phyloP scores from a whole-genome alignment of 1,139 yeast genomes.

The Casaregolazyma lundiana region DNA sequence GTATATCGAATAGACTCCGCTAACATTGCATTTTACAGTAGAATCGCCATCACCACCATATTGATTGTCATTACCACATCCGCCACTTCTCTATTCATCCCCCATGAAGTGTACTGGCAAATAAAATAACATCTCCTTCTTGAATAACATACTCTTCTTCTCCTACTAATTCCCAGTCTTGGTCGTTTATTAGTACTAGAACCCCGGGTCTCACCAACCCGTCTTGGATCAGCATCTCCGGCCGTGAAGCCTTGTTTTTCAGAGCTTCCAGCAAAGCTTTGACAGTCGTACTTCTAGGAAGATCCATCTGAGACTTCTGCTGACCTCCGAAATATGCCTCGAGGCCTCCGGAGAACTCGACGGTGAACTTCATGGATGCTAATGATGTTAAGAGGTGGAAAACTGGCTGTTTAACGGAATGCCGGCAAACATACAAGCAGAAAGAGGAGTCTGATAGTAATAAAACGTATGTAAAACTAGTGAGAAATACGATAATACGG shows the following conservation, averaged over 20 bases:
- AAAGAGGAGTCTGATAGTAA: too few relatives aligned
- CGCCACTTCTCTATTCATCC: conserved; percentile 44
- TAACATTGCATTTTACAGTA: too few relatives aligned
- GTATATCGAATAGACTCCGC: too few relatives aligned
- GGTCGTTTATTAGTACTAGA: conserved; percentile 82
- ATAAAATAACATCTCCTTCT: conserved; percentile 71
- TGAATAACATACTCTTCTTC: conserved; percentile 75
- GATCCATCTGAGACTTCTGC: conserved; percentile 44
- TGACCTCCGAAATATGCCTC: conserved; percentile 58
- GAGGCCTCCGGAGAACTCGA: conserved; percentile 55
- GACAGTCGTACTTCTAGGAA: conserved; percentile 45
- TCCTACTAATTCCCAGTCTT: conserved; percentile 96
- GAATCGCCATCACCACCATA: too few relatives aligned
- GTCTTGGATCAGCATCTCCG: conserved; percentile 76
- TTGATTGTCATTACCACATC: too few relatives aligned
- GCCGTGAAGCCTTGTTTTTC: conserved; percentile 48
- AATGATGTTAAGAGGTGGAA: too few relatives aligned
- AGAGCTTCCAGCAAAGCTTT: conserved; percentile 55
- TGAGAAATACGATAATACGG: too few relatives aligned
- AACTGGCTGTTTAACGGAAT: too few relatives aligned
- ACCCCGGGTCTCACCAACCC: conserved; percentile 83
- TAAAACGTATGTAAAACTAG: too few relatives aligned
- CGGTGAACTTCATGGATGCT: conserved; percentile 16
- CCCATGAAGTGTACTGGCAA: conserved; percentile 93
- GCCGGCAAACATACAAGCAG: too few relatives aligned